These are phyloP conservation scores for Trichoderma sp. DNA, from an alignment of 2,329 filamentous ascomycete species.

Conservation along the genomic window DNA sequence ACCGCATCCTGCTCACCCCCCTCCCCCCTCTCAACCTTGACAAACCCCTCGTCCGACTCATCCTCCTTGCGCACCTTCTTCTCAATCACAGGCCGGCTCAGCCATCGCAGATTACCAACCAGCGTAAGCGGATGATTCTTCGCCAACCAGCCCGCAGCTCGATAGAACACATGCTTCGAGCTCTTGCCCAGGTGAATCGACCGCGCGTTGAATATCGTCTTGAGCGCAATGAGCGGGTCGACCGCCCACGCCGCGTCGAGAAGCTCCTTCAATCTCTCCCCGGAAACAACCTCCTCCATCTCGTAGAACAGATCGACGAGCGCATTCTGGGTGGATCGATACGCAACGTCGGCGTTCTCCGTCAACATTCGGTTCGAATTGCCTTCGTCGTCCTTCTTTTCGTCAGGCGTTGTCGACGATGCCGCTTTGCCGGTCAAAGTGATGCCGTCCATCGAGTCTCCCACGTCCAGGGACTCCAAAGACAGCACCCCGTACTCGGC, in stretches of 20 bases:
- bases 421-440: constrained; percentile 34
- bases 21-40: constrained; percentile 38
- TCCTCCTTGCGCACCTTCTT: constrained; percentile 52
- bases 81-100: constrained; percentile 57
- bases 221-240: constrained; percentile 54
- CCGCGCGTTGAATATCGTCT: constrained; percentile 62
- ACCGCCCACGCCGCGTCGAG: constrained; percentile 54
- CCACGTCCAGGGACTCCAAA: constrained; percentile 29
- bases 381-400: constrained; percentile 42
- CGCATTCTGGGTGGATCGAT: constrained; percentile 47
- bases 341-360: constrained; percentile 54
- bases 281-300: constrained; percentile 47
- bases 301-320: constrained; percentile 60
- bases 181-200: constrained; percentile 64
- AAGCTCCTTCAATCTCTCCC: constrained; percentile 43
- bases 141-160: constrained; percentile 58
- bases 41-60: constrained; percentile 33
- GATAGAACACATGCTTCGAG: constrained; percentile 52
- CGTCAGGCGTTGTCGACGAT: constrained; percentile 22
- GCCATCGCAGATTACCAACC: constrained; percentile 56
- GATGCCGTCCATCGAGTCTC: constrained; percentile 43
- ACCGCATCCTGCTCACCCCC: constrained; percentile 43
- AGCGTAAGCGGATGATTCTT: constrained; percentile 58
- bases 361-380: constrained; percentile 47
- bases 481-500: constrained; percentile 24